Evolutionary conservation across 176 grass and related monocot species (phyloP).

Genomic region (Lolium perenne): DNA sequence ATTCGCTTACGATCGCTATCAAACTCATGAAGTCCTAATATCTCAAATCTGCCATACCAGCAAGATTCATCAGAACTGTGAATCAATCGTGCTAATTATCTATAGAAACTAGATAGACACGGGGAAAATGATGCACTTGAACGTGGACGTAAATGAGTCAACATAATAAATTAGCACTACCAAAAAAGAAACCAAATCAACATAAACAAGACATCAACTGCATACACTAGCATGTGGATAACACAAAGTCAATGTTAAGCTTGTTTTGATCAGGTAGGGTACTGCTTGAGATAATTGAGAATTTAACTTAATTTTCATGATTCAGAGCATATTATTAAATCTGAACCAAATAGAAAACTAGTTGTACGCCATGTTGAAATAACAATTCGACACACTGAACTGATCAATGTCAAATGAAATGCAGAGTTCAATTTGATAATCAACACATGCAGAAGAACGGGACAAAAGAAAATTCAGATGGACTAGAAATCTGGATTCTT

Average conservation of each 20-base stretch:
- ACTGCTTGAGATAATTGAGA: neutral
- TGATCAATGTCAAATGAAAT: neutral
- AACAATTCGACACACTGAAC: neutral
- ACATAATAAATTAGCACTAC: constrained; percentile 28
- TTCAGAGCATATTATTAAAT: constrained; percentile 3
- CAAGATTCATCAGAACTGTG: constrained; percentile 38
- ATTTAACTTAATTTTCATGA: neutral
- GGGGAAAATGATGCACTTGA: neutral
- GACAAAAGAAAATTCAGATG: neutral
- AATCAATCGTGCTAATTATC: constrained; percentile 12
- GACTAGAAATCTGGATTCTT: neutral
- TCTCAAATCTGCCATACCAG: constrained; percentile 64
- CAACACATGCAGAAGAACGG: neutral
- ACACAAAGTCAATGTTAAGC: neutral
- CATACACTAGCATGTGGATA: neutral
- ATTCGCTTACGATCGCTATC: constrained; percentile 97
- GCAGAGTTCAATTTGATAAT: constrained; percentile 2
- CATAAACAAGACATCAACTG: neutral
- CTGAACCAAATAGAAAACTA: neutral
- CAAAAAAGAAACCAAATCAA: constrained; percentile 9
- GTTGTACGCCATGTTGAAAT: neutral
- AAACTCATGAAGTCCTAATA: constrained; percentile 94
- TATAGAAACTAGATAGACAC: constrained; percentile 27
- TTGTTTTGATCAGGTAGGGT: neutral
- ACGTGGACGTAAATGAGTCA: neutral